Evolutionary conservation across 192 early-diverging fungal species (phyloP).

Genomic region (Coemansia sp.): DNA sequence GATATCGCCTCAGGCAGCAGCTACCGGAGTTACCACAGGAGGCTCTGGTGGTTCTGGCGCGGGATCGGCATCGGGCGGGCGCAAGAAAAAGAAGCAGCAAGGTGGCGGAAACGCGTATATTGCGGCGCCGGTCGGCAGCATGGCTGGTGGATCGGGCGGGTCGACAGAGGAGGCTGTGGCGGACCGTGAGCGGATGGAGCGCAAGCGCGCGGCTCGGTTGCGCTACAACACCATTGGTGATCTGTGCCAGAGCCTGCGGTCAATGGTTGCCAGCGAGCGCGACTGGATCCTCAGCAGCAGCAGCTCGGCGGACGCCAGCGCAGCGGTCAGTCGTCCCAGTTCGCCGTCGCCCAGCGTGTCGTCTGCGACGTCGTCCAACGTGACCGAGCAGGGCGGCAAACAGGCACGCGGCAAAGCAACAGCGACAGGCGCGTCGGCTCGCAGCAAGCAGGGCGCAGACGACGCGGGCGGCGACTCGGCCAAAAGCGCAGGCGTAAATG

Average conservation of each 20-base stretch:
- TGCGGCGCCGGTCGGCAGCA: background rate
- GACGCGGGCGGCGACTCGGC: constrained; percentile 4
- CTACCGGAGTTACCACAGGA: background rate
- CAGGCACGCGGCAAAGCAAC: background rate
- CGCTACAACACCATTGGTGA: constrained; percentile 37
- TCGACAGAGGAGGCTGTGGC: constrained; percentile 11
- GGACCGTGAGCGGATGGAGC: constrained; percentile 43
- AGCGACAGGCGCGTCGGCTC: constrained; percentile 5
- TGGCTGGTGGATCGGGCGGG: background rate
- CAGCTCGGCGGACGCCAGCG: background rate
- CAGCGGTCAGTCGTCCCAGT: constrained; percentile 20
- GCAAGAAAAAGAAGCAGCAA: constrained; percentile 41
- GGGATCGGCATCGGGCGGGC: constrained; percentile 3
- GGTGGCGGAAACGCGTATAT: background rate
- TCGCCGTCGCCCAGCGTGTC: constrained; percentile 35
- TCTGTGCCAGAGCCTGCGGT: constrained; percentile 41
- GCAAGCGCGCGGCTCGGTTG: constrained; percentile 41
- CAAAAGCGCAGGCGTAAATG: background rate
- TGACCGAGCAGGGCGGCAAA: constrained; percentile 8
- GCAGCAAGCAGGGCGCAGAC: constrained; percentile 3
- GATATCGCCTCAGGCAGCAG: constrained; percentile 31
- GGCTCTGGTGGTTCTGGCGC: constrained; percentile 4
- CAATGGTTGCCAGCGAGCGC: constrained; percentile 32
- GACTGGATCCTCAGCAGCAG: constrained; percentile 7
- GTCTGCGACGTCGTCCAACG: constrained; percentile 18